Conservation (phyloP, 202 grass and related monocot genomes). For the Zoysia matrella region DNA sequence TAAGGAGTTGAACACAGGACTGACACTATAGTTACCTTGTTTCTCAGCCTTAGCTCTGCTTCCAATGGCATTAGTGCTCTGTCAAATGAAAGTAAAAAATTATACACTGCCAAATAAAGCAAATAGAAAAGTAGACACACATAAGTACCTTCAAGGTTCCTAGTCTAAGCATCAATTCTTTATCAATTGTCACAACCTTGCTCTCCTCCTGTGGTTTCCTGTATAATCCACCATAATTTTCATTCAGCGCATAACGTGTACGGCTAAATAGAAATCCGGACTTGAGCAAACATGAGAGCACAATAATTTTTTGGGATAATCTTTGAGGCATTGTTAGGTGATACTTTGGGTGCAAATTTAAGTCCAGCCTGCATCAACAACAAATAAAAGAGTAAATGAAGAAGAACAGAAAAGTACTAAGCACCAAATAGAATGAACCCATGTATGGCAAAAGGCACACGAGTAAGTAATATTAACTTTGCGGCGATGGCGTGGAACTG, state of each 20-base stretch:
- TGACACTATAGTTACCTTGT: slow-evolving; percentile 30
- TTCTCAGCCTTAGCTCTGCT: slow-evolving; percentile 38
- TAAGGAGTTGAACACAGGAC: not conserved
- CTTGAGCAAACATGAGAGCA: slow-evolving; percentile 1
- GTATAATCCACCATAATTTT: slow-evolving; percentile 24
- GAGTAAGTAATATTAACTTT: slow-evolving; percentile 30
- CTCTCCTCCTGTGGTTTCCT: slow-evolving; percentile 45
- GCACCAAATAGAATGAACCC: not conserved
- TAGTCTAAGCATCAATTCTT: slow-evolving; percentile 28
- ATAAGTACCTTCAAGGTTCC: slow-evolving; percentile 32
- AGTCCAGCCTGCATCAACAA: slow-evolving; percentile 30
- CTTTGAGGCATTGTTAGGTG: slow-evolving; percentile 30
- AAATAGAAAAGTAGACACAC: slow-evolving; percentile 3
- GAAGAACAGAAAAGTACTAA: slow-evolving; percentile 4
- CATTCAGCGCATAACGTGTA: slow-evolving; percentile 15
- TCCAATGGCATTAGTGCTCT: not conserved
- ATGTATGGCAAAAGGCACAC: not conserved
- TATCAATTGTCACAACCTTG: slow-evolving; percentile 38
- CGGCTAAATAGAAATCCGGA: not conserved
- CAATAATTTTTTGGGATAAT: slow-evolving; percentile 32
- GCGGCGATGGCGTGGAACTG: not conserved
- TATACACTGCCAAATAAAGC: slow-evolving; percentile 19
- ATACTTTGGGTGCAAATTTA: slow-evolving; percentile 38
- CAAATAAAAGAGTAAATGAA: not conserved
- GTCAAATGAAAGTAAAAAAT: slow-evolving; percentile 31